Base-by-base conservation (phyloP, 2,329 filamentous ascomycete genomes). In the Huntiella savannae region DNA sequence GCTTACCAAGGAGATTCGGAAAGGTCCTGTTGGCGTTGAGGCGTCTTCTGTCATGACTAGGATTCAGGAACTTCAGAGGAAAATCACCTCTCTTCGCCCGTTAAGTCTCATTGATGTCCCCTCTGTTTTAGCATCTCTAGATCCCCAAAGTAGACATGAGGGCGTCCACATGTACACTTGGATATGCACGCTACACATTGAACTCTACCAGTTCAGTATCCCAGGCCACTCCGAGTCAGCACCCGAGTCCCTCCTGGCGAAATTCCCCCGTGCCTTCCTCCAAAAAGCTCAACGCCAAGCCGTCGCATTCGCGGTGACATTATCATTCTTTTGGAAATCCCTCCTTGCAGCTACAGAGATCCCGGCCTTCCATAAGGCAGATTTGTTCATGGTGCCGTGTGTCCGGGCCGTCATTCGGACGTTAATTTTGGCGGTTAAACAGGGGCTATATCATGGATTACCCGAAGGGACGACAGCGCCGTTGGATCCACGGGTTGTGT, bases 121-220 rank as follows among this genome's bases (percentile, higher is more conserved):
- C 22, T 28, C 8, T 10, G 22, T 28, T 28, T 28, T 28, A 10
- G 8, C 22, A 28, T 28, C 22, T 3, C 22, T 28, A 28, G 22
- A 28, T 28, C 22, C 22, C 8, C 6, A 8, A 28, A 28, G 22
- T 10, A 28, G 22, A 28, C 22, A 28, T 28, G 22, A 28, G 22
- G 22, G 22, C 40, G 55, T 62, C 32, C 61, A 60, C 50, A 55
- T 65, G 19, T 61, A 63, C 51, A 59, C 57, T 1, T 56, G 58
- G 42, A 54, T 63, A 13, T 59, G 58, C 19, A 55, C 57, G 5
- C 55, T 59, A 34, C 60, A 64, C 45, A 57, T 64, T 10, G 61
- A 64, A 32, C 52, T 65, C 5, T 65, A 65, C 48, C 56, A 62
- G 8, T 62, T 63, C 47, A 57, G 59, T 11, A 52, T 64, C 5